Conservation (phyloP, 1,284 basidiomycete genomes). For the Boletus semigastroideus region DNA sequence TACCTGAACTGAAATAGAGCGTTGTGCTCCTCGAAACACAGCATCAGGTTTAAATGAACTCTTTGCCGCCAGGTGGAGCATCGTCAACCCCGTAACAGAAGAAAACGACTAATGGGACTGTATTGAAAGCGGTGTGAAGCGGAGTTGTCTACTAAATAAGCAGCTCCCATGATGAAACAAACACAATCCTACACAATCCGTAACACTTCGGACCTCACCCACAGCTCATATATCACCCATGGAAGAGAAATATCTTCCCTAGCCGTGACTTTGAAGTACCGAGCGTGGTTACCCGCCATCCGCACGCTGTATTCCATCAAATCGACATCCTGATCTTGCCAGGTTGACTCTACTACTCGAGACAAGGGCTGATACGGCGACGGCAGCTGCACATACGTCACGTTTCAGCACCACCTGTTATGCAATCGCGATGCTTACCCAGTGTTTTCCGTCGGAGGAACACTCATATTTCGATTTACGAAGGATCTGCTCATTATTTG, state of each 20-base stretch:
- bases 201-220: conserved; percentile 36
- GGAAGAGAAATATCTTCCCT: conserved; percentile 29
- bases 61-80: conserved; percentile 31
- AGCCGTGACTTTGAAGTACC: conserved; percentile 39
- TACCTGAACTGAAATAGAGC: conserved; percentile 67
- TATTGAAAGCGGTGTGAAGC: conserved; percentile 5
- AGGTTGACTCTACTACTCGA: neutral
- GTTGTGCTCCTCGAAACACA: conserved; percentile 32
- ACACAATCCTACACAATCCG: conserved; percentile 3
- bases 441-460: conserved; percentile 39
- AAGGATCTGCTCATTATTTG: conserved; percentile 40
- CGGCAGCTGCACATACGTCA: conserved; percentile 8
- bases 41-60: conserved; percentile 25
- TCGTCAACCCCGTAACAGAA: conserved; percentile 9
- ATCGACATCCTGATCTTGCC: neutral
- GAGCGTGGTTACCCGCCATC: conserved; percentile 22
- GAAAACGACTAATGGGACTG: conserved; percentile 1
- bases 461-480: conserved; percentile 37
- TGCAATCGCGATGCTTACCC: conserved; percentile 39
- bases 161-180: conserved; percentile 1
- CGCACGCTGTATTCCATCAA: conserved; percentile 39
- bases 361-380: conserved; percentile 16
- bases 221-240: conserved; percentile 52
- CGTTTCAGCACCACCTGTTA: neutral
- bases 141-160: conserved; percentile 18